These are phyloP conservation scores for Carex scoparia DNA, from an alignment of 176 grass and related monocot genomes.

Conservation along the genomic window DNA sequence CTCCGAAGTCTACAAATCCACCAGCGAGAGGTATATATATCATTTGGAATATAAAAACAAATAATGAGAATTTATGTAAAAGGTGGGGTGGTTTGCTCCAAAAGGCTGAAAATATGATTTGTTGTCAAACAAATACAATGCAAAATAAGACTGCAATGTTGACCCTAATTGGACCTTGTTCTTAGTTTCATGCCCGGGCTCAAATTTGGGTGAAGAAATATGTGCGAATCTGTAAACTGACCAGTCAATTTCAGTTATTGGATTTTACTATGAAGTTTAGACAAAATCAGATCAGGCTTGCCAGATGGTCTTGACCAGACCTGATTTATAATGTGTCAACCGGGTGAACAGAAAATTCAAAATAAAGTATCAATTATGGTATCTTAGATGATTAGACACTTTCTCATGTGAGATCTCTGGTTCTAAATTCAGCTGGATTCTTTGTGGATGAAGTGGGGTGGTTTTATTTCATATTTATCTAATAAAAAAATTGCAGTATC, in stretches of 20 bases:
- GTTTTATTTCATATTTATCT: too few species aligned
- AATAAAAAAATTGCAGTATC: too few species aligned
- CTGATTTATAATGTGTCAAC: not conserved
- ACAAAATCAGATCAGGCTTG: not conserved
- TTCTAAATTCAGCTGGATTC: too few species aligned
- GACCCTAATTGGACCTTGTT: not conserved
- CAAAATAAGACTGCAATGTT: not conserved
- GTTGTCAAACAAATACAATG: not conserved
- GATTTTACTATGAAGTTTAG: not conserved
- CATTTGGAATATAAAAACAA: not conserved
- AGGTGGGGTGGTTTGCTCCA: not conserved
- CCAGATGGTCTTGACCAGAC: not conserved
- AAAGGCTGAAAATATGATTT: not conserved
- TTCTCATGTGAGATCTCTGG: too few species aligned
- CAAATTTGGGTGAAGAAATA: not conserved
- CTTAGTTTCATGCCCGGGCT: too few species aligned
- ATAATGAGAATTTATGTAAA: not conserved
- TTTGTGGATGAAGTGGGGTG: too few species aligned
- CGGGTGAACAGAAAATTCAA: too few species aligned
- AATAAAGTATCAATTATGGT: not conserved
- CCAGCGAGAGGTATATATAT: slow-evolving; percentile 16
- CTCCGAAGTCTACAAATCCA: slow-evolving; percentile 39
- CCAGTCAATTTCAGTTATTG: not conserved
- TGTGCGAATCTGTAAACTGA: not conserved
- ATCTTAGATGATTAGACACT: too few species aligned